These are phyloP conservation scores for Fusarium vanettenii DNA, from an alignment of 2,329 filamentous ascomycete genomes.

Conservation along the genomic window DNA sequence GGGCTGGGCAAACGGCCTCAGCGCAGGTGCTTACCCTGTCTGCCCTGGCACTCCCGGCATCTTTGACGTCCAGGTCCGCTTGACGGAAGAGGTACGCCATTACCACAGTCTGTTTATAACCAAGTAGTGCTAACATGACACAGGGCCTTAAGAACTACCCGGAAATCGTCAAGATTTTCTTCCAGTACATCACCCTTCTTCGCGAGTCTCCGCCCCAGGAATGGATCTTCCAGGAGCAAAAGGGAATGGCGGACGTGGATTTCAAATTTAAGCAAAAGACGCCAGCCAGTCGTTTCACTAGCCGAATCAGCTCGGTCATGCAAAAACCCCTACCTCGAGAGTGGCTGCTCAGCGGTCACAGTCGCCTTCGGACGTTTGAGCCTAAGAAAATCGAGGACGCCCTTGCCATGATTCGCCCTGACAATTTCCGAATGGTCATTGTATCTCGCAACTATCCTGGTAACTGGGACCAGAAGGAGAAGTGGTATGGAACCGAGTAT, in stretches of 20 bases:
- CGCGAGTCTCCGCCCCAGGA: constrained; percentile 83
- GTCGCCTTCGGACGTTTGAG: constrained; percentile 83
- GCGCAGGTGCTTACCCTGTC: constrained; percentile 79
- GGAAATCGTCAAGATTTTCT: constrained; percentile 81
- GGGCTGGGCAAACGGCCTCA: constrained; percentile 88
- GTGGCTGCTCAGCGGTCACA: constrained; percentile 85
- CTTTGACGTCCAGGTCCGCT: constrained; percentile 81
- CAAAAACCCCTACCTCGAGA: constrained; percentile 89
- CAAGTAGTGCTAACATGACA: constrained; percentile 19
- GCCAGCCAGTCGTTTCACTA: constrained; percentile 89
- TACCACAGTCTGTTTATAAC: neutral
- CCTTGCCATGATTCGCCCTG: constrained; percentile 79
- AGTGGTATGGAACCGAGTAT: constrained; percentile 98
- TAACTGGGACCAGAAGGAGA: constrained; percentile 87
- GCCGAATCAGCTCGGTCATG: constrained; percentile 87
- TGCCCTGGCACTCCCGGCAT: constrained; percentile 82
- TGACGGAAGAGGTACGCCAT: constrained; percentile 79
- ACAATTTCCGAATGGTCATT: constrained; percentile 89
- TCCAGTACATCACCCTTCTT: constrained; percentile 91
- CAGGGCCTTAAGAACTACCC: constrained; percentile 81
- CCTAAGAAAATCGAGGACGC: constrained; percentile 79
- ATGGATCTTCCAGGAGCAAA: constrained; percentile 96
- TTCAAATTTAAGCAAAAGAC: constrained; percentile 97
- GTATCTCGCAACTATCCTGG: constrained; percentile 87
- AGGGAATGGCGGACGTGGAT: constrained; percentile 88